Percentiles rank a stretch among this genome's conserved stretches.
phyloP scores from a whole-genome alignment of 169 alveolate species.

The Plasmodium falciparum region DNA sequence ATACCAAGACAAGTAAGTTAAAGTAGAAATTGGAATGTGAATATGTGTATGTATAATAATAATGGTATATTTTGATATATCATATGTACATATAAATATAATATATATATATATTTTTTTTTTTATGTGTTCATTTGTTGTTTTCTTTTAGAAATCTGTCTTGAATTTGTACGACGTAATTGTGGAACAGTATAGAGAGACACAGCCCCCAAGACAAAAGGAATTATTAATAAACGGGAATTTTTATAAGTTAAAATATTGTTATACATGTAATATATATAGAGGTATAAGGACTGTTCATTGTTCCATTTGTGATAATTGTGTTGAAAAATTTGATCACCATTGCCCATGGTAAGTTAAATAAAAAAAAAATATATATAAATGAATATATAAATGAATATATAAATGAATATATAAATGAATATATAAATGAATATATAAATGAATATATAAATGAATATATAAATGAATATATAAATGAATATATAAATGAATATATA shows the following conservation, averaged over 20 bases:
- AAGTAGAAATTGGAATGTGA: background rate
- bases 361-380: too few relatives aligned
- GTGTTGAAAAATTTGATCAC: slow-evolving; percentile 94
- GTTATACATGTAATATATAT: slow-evolving; percentile 89
- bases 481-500: background rate
- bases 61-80: background rate
- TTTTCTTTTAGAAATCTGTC: slow-evolving; percentile 49
- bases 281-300: slow-evolving; percentile 92
- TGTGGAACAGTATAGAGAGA: slow-evolving; percentile 75
- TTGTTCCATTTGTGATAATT: slow-evolving; percentile 92
- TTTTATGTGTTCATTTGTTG: background rate
- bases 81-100: background rate
- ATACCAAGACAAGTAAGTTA: slow-evolving; percentile 75
- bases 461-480: too few relatives aligned
- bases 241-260: slow-evolving; percentile 87
- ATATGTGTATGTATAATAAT: background rate
- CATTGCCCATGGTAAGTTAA: slow-evolving; percentile 92
- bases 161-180: slow-evolving; percentile 78
- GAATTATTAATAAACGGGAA: slow-evolving; percentile 82
- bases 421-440: background rate
- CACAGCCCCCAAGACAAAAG: slow-evolving; percentile 83
- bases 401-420: background rate
- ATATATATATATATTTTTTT: background rate
- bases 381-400: too few relatives aligned
- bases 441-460: background rate